Conservation (phyloP, 2,329 filamentous ascomycete genomes). For the Aspergillus sp. region DNA sequence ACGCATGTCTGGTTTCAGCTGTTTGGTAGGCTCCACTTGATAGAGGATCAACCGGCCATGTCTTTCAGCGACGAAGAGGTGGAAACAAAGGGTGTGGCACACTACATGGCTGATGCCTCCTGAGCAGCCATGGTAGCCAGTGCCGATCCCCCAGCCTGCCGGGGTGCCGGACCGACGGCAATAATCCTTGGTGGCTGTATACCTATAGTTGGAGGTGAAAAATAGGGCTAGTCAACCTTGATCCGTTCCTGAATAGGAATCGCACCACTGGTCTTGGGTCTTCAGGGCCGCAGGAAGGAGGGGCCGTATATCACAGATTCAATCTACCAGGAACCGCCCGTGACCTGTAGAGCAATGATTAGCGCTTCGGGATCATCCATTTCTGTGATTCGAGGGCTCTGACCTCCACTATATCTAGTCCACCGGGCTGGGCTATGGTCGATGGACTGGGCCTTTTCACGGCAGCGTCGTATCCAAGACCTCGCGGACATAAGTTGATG, state of each 20-base stretch:
- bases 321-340: slow-evolving; percentile 14
- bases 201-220: not conserved
- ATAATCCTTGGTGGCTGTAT: not conserved
- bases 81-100: not conserved
- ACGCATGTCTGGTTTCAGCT: not conserved
- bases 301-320: slow-evolving; percentile 7
- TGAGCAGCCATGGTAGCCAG: slow-evolving; percentile 2
- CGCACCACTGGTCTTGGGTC: not conserved
- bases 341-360: slow-evolving; percentile 28
- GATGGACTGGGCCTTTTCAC: not conserved
- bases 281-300: not conserved
- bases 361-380: slow-evolving; percentile 7
- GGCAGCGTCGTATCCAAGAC: not conserved
- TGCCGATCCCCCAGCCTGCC: slow-evolving; percentile 9
- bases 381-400: slow-evolving; percentile 17
- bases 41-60: not conserved
- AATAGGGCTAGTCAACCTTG: not conserved
- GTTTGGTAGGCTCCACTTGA: not conserved
- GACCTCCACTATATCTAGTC: not conserved
- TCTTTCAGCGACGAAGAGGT: slow-evolving; percentile 1
- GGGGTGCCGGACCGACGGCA: slow-evolving; percentile 20
- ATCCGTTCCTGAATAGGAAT: slow-evolving; percentile 11
- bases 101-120: slow-evolving; percentile 3
- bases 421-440: not conserved
- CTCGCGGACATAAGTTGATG: not conserved